Base-by-base conservation (phyloP, 306 rosid genomes). In the Gastrolobium villosum region DNA sequence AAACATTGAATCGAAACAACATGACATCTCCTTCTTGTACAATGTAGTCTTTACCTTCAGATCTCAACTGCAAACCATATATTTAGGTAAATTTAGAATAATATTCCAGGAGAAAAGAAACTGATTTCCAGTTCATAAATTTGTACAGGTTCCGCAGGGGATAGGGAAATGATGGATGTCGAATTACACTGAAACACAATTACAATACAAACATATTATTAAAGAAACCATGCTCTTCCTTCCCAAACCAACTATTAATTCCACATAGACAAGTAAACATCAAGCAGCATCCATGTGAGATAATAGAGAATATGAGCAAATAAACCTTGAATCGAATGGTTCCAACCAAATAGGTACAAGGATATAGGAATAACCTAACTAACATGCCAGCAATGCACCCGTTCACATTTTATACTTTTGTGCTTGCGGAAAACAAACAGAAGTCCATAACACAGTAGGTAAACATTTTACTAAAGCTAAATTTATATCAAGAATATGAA, bases 11-110 rank as follows among this genome's bases (percentile, higher is more conserved):
- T 34, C 99, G 97, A 69, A 92, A 92, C 84, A 95, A 80, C 99
- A 95, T 92, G 61, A 95, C 96, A 84, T 95, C 99, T 80, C 96
- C 98, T 88, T 92, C 99, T 81, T 75, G 93, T 50, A 95, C 99
- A 82, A 88, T 59, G 79, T 95, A 95, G 13, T 91, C 99, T 87
- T 95, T 95, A 67, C 97, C 99, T 92, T 95, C 96, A 40, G 97
- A 90, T 87, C 97, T 85, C 89, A 92, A 85, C 99, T 95, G 94
- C 89, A 89, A 77, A 84, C 26, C 81, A 50, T 77, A 72, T 34
- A 41, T 31, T 70, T 45, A 37, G 60, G 54, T 46, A 6, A 75
- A 54, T 46, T 63, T 31, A 71, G 44, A 43, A 48, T 28, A 56
- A 48, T n/a, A 45, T 20, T 66, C 26, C 54, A 65, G 60, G 70